Base-by-base conservation (phyloP, 2,329 filamentous ascomycete genomes). In the Colletotrichum liaoningense region DNA sequence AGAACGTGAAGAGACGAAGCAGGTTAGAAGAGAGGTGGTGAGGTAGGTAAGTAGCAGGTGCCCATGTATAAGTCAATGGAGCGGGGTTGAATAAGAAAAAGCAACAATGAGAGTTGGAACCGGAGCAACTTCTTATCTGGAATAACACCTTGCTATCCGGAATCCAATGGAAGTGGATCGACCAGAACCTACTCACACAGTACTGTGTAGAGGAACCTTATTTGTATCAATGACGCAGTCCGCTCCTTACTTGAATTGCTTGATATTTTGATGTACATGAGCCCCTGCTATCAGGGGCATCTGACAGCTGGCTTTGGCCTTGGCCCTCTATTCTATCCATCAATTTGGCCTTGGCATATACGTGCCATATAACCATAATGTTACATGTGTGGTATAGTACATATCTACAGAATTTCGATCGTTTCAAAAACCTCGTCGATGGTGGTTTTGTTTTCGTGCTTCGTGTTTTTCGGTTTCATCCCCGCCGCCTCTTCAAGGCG, bases 341-440 rank as follows among this genome's bases (percentile, higher is more conserved):
- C 24, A 22, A 49, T 19, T 49, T 49, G 42, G 19, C 52, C 24
- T 30, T 4, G 24, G 63, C 60, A 63, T 52, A 22, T 33, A 42
- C 42, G 22, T 12, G 11, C 24, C 16, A 46, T 46, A 30, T 3
- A 11, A 52, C 24, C 42, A 22, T 49, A 49, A 49, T 49, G 22
- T 57, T 35, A 16, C 16, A 46, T 22, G 28, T 57, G 52, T 57
- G 52, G 52, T 65, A 65, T 65, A 56, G n/a, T 63, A 55, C 62
- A 64, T 55, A 64, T 26, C 6, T 64, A 64, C 62, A 60, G 3
- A 19, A 26, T 55, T 16, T 11, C n/a, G 1, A 14, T 16, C n/a
- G 30, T 42, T 30, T 64, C 49, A 28, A 16, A 30, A 28, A 35
- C 62, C n/a, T 55, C 49, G n/a, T n/a, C 14, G 12, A 22, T 11